Base-by-base conservation (phyloP, 1,139 yeast species). In the Kluyveromyces marxianus region DNA sequence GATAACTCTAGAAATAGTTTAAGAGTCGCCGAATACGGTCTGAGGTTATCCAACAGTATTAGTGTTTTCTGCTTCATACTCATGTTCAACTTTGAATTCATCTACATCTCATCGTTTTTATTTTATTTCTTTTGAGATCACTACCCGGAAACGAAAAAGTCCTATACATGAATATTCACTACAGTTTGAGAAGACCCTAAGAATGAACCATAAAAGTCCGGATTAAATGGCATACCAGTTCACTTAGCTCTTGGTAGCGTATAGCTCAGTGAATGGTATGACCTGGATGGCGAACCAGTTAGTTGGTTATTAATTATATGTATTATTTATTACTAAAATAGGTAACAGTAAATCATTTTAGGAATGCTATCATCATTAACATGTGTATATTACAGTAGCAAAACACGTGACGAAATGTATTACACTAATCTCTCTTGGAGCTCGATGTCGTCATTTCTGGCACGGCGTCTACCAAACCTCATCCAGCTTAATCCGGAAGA, bases 401-500 rank as follows among this genome's bases (percentile, higher is more conserved):
- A 10, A 10, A 32, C 34, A 32, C 8, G 34, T 32, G 14, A 4
- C 14, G 2, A 32, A 7, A 25, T 14, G 6, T 36, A 25, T 36
- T 26, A 36, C 24, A 50, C 25, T 36, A 51, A 35, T 25, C 52
- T 47, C n/a, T 42, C 42, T 39, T 50, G 53, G 35, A 51, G 40
- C 37, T 51, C 54, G 27, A 51, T 45, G 28, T 47, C 50, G 26
- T 51, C 53, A 26, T 28, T 34, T 24, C 31, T 40, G 30, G 41
- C 27, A 27, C 14, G 25, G 21, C 25, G 38, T 21, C 37, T 35
- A 14, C 42, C 8, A 35, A 37, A 38, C 25, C 42, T 29, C 8
- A 34, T 33, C 37, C 37, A 43, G 24, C 14, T 10, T 4, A 24
- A 27, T 21, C 24, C 27, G 2, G 36, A 30, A 14, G 45, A 39